Conservation (phyloP, 2,329 filamentous ascomycete species). For the Cercospora beticola region DNA sequence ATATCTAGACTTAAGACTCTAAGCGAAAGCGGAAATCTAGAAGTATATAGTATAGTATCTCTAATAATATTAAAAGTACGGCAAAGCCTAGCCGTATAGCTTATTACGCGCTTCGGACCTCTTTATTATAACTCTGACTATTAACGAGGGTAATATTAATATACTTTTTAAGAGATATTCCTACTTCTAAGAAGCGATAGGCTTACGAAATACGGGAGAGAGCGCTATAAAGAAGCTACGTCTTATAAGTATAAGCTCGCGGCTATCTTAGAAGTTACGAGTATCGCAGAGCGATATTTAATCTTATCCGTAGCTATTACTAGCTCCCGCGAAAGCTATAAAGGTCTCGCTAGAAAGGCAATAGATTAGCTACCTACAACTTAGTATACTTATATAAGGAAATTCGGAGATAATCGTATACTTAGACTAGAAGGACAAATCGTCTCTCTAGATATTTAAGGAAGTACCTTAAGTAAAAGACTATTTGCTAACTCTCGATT, state of each 20-base stretch:
- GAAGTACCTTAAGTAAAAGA: not conserved
- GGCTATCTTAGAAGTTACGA: not conserved
- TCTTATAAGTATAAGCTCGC: not conserved
- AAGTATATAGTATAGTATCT: not conserved
- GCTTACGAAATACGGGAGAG: not conserved
- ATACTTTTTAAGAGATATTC: not conserved
- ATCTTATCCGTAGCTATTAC: not conserved
- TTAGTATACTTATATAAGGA: constrained; percentile 1
- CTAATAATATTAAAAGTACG: not conserved
- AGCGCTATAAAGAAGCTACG: not conserved
- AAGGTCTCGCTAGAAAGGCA: not conserved
- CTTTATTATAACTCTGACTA: not conserved
- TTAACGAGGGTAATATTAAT: not conserved
- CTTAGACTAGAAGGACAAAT: not conserved
- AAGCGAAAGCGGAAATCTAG: not conserved
- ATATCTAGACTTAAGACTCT: not conserved
- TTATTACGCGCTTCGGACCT: not conserved
- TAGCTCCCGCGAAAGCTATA: not conserved
- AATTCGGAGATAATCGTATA: not conserved
- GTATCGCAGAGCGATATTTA: not conserved
- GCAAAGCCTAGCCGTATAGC: not conserved
- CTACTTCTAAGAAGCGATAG: not conserved
- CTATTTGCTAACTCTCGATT: not conserved
- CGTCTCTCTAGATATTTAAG: not conserved
- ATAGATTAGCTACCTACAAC: constrained; percentile 6